These are phyloP conservation scores for Bimuria novae-zelandiae DNA, from an alignment of 2,329 filamentous ascomycete genomes.

Conservation along the genomic window DNA sequence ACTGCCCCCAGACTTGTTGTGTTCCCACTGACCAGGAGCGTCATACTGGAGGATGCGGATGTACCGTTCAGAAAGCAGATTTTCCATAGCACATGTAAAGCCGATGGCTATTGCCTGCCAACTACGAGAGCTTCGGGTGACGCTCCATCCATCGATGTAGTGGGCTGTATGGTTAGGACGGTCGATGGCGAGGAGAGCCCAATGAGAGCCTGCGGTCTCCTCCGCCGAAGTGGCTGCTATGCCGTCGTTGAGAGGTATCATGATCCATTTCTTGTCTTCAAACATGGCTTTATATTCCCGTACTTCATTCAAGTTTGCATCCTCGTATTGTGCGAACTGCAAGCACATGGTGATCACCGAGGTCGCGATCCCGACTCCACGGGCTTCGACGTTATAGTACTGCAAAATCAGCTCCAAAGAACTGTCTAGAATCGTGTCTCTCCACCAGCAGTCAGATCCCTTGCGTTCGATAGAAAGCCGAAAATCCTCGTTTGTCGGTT, in stretches of 20 bases:
- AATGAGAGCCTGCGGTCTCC: slow-evolving; percentile 20
- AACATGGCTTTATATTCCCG: slow-evolving; percentile 11
- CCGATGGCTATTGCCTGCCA: background rate
- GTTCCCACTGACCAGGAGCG: slow-evolving; percentile 15
- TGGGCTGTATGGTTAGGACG: slow-evolving; percentile 5
- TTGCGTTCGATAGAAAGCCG: slow-evolving; percentile 4
- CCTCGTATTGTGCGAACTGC: slow-evolving; percentile 10
- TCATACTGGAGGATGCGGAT: background rate
- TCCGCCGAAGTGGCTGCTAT: slow-evolving; percentile 6
- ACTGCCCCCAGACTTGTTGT: slow-evolving; percentile 10
- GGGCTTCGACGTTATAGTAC: slow-evolving; percentile 7
- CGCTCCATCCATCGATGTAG: slow-evolving; percentile 23
- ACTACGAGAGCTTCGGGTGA: background rate
- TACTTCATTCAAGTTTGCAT: slow-evolving; percentile 12
- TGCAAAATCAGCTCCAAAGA: slow-evolving; percentile 22
- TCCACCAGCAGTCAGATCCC: slow-evolving; percentile 19
- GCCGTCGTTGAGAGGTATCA: slow-evolving; percentile 32
- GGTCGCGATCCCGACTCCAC: slow-evolving; percentile 24
- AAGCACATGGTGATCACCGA: slow-evolving; percentile 20
- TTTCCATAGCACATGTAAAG: slow-evolving; percentile 13
- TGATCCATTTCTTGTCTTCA: slow-evolving; percentile 25
- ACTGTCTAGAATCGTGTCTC: slow-evolving; percentile 25
- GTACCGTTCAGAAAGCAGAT: slow-evolving; percentile 21
- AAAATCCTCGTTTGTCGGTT: slow-evolving; percentile 20
- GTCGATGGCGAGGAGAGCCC: slow-evolving; percentile 27